Evolutionary conservation across 805 yeast species (phyloP), one percentile per base, ranked within the genome.

Genomic region (Kodamaea sagamina): DNA sequence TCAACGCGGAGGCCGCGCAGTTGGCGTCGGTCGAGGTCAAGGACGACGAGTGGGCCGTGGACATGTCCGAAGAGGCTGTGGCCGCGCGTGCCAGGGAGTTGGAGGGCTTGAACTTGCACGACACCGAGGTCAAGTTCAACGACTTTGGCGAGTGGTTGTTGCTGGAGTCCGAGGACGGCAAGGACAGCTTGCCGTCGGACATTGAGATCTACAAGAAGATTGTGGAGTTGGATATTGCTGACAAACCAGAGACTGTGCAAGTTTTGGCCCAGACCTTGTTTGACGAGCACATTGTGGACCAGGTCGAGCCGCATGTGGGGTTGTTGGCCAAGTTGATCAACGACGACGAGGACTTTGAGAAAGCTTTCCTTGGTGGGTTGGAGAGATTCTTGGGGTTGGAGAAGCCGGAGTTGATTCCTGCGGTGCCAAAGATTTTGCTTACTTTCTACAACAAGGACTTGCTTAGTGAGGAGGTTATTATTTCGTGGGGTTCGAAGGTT

Each of bases 1-100:
- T 86, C 73, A 84, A 81, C 63, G 89, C 93, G 36, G 95, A 86
- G 63, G 95, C 93, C 15, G 84, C 89, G 9, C 78, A 74, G 29
- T 72, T 86, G 47, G 53, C 52, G 17, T 78, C 78, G 39, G 78
- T 80, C 47, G 82, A 78, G 48, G 85, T 86, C 42, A 82, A 83
- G 51, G 96, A 89, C 61, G 97, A 87, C 54, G 96, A 88, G 53
- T 92, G 98, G 98, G 89, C 97, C 13, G 96, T 90, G 32, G 99
- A 92, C 66, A 88, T 90, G 79, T 86, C 96, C 38, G 93, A 87
- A 65, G 98, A 89, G 70, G 98, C 98, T 46, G 88, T 92, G 51
- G 83, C 85, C 61, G 89, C 86, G 36, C 86, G 99, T 70, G 96
- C 96, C 35, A 72, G 81, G 56, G 95, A 87, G 63, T 75, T 89